Evolutionary conservation across 2,329 filamentous ascomycete species (phyloP), one percentile per base, ranked within the genome.

Genomic region (Annulohypoxylon truncatum): DNA sequence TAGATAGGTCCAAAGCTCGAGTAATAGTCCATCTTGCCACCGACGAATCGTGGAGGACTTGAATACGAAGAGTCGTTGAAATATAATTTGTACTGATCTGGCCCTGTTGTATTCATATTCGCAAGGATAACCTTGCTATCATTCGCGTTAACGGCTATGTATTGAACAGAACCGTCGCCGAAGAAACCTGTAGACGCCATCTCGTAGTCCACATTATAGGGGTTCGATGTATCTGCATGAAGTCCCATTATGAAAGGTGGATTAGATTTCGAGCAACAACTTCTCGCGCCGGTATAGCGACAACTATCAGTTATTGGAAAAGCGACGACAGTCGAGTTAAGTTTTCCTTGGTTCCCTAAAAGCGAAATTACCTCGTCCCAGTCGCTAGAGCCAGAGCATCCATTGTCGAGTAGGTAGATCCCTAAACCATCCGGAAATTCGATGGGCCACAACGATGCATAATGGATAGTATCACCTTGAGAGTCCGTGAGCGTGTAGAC

Each of bases 21-120:
- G 54, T 63, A 74, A 31, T 71, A 72, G 53, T 72, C 72, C 58
- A 72, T 65, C 40, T 66, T 55, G 3, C 71, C 70, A 2, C 67
- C 67, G 0, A 64, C 62, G 15, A 60, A 40, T 31, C 64, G 67
- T 3, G 54, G 40, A 7, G 54, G 66, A 26, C 63, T 71, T 9
- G 67, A 68, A 51, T 67, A 67, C 31, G 67, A 66, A 28, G 50
- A 40, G 26, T 70, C 61, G 22, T 68, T 60, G 24, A 74, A 72
- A 47, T 50, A 65, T 29, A 72, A 40, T 44, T 47, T 65, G 40
- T 73, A 73, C 4, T 53, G 46, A 1, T 57, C 64, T 1, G 53
- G 22, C 5, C 62, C 67, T 5, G 66, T 64, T 0, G 35, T 26
- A 24, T 70, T 54, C 26, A 69, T 48, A 46, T 67, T 63, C 6